Evolutionary conservation across 768 basidiomycete species (phyloP).

Genomic region (Naematelia encephala): DNA sequence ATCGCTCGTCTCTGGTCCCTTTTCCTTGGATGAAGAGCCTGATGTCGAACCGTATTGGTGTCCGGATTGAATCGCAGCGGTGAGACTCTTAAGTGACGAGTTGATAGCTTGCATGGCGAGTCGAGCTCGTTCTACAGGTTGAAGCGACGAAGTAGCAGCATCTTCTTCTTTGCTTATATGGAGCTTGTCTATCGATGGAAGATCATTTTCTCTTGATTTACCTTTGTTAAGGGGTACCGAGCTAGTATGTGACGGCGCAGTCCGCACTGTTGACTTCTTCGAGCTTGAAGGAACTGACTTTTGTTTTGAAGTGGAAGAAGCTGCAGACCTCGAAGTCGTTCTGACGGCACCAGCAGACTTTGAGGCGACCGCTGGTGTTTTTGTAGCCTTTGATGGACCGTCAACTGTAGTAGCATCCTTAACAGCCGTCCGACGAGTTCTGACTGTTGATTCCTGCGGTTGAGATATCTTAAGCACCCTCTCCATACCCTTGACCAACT

Average conservation of each 20-base stretch:
- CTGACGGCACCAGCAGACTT: background rate
- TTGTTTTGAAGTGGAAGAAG: background rate
- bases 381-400: constrained; percentile 5
- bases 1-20: background rate
- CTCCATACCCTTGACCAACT: constrained; percentile 16
- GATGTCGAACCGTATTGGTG: constrained; percentile 11
- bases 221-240: background rate
- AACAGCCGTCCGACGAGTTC: background rate
- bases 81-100: constrained; percentile 6
- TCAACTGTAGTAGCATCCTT: background rate
- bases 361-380: background rate
- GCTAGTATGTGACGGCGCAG: background rate
- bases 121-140: constrained; percentile 13
- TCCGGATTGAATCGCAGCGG: constrained; percentile 18
- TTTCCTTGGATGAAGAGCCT: background rate
- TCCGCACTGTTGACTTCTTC: too few relatives aligned
- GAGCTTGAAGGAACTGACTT: too few relatives aligned
- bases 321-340: background rate
- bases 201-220: background rate
- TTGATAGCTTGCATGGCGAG: constrained; percentile 26
- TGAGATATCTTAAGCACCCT: constrained; percentile 23
- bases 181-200: background rate
- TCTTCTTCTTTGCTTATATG: background rate
- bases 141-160: background rate
- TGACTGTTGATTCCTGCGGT: background rate